These are phyloP conservation scores for Lachancea fermentati DNA, from an alignment of 805 yeast species.

Conservation along the genomic window DNA sequence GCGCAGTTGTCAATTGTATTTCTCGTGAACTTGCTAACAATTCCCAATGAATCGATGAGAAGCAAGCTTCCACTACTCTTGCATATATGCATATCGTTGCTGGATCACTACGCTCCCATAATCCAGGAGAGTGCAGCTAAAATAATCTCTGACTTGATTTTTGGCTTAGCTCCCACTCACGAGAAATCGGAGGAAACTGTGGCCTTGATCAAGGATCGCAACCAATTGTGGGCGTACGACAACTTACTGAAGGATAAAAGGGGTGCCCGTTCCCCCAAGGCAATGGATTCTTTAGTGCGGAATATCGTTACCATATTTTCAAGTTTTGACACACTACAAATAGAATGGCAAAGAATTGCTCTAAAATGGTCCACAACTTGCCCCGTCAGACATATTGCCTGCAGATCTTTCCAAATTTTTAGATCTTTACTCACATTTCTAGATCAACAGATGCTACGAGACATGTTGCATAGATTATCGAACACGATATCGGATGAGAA, in stretches of 20 bases:
- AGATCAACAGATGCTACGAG: constrained; percentile 84
- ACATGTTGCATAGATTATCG: constrained; percentile 87
- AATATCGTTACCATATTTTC: constrained; percentile 55
- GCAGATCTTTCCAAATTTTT: constrained; percentile 91
- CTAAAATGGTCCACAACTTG: constrained; percentile 95
- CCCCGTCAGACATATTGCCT: constrained; percentile 94
- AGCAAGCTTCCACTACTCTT: constrained; percentile 63
- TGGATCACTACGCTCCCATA: constrained; percentile 80
- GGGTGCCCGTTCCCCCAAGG: constrained; percentile 79
- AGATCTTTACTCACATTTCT: constrained; percentile 74
- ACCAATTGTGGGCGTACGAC: constrained; percentile 73
- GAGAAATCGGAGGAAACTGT: constrained; percentile 54
- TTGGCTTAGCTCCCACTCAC: constrained; percentile 48
- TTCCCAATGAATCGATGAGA: constrained; percentile 57
- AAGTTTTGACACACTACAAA: constrained; percentile 49
- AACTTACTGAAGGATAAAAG: constrained; percentile 70
- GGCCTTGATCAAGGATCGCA: constrained; percentile 47
- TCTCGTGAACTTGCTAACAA: constrained; percentile 70
- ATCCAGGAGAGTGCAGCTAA: constrained; percentile 83
- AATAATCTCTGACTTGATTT: constrained; percentile 65
- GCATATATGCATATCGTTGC: constrained; percentile 71
- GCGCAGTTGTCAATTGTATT: constrained; percentile 86
- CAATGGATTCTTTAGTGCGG: constrained; percentile 72
- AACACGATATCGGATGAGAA: constrained; percentile 90
- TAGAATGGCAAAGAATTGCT: constrained; percentile 80